These are phyloP conservation scores for Auricularia sp. DNA, from an alignment of 768 basidiomycete species.

Conservation along the genomic window DNA sequence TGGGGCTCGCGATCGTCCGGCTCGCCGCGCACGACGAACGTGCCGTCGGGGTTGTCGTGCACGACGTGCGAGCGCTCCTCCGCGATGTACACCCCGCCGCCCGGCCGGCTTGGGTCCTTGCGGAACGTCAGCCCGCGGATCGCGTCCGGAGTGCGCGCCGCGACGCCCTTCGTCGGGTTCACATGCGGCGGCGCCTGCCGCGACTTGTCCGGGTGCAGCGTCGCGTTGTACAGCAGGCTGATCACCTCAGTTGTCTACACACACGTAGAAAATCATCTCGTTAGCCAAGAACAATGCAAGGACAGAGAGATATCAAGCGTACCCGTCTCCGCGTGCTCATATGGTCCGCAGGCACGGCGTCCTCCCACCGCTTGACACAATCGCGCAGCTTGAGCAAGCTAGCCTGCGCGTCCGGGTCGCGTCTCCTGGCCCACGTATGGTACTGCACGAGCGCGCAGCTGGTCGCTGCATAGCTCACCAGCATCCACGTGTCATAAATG, in stretches of 20 bases:
- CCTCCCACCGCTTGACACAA: conserved; percentile 81
- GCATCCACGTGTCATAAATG: conserved; percentile 77
- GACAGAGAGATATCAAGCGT: conserved; percentile 22
- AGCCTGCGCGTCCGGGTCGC: conserved; percentile 61
- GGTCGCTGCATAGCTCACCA: conserved; percentile 80
- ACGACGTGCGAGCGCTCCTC: conserved; percentile 16
- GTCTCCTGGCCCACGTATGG: conserved; percentile 83
- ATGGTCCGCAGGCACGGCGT: conserved; percentile 78
- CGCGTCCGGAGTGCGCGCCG: conserved; percentile 36
- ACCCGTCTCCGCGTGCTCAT: conserved; percentile 89
- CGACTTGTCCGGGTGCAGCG: conserved; percentile 55
- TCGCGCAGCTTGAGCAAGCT: conserved; percentile 75
- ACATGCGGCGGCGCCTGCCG: conserved; percentile 50
- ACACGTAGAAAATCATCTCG: background rate
- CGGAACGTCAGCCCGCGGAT: conserved; percentile 53
- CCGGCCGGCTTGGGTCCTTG: conserved; percentile 70
- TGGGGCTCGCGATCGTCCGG: background rate
- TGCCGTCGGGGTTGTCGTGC: background rate
- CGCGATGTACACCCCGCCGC: conserved; percentile 80
- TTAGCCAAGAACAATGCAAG: conserved; percentile 1
- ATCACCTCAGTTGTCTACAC: conserved; percentile 85
- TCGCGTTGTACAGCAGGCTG: conserved; percentile 82
- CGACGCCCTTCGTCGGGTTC: conserved; percentile 69
- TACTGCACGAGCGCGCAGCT: conserved; percentile 88
- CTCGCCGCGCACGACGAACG: conserved; percentile 2